Evolutionary conservation across 1,139 yeast species (phyloP).

Genomic region (Yamadazyma songkhlaensis): DNA sequence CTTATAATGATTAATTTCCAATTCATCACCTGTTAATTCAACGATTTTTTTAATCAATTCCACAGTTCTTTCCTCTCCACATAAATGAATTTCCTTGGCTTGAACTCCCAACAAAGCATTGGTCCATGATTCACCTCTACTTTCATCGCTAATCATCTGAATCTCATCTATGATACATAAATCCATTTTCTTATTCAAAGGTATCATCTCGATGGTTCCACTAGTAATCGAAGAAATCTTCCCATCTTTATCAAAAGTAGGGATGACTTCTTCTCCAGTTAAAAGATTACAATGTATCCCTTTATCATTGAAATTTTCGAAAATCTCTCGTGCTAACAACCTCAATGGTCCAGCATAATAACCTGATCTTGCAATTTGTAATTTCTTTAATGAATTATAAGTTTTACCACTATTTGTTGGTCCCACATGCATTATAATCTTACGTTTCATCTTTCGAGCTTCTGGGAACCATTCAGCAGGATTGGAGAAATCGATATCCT

Average conservation of each 20-base stretch:
- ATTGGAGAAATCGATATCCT: conserved; percentile 50
- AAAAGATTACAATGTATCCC: conserved; percentile 75
- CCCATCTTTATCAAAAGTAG: conserved; percentile 67
- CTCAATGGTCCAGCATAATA: conserved; percentile 95
- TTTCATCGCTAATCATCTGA: conserved; percentile 83
- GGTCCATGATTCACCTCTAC: conserved; percentile 95
- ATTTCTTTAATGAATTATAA: conserved; percentile 68
- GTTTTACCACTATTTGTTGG: conserved; percentile 99
- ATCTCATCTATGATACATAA: conserved; percentile 93
- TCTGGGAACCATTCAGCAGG: conserved; percentile 90
- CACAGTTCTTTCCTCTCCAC: conserved; percentile 89
- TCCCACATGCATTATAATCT: conserved; percentile 87
- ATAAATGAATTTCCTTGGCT: conserved; percentile 83
- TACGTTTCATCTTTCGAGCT: conserved; percentile 78
- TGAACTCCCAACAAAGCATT: conserved; percentile 83
- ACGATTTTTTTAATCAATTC: conserved; percentile 59
- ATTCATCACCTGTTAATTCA: conserved; percentile 72
- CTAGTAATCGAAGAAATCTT: conserved; percentile 70
- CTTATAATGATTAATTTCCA: conserved; percentile 64
- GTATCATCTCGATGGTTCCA: conserved; percentile 94
- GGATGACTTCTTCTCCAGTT: conserved; percentile 91
- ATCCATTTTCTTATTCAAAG: conserved; percentile 64
- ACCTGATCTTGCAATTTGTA: conserved; percentile 72
- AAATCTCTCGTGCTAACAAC: conserved; percentile 85
- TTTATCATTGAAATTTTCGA: conserved; percentile 68